These are phyloP conservation scores for Picea abies DNA, from an alignment of 83 land plant genomes.

Conservation along the genomic window DNA sequence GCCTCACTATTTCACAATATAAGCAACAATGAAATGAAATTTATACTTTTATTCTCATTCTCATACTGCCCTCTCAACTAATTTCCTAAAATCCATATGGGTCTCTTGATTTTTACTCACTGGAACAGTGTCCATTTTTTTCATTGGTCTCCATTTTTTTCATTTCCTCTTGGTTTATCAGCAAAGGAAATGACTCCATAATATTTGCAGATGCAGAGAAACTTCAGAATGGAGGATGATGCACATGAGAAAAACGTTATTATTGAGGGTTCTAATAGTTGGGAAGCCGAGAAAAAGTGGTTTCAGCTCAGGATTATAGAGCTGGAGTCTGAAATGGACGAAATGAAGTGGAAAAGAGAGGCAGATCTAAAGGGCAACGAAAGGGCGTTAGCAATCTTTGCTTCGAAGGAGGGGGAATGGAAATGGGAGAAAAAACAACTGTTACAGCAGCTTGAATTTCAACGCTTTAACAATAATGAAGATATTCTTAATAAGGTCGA, in stretches of 20 bases:
- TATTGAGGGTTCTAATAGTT: neutral
- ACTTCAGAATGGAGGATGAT: neutral
- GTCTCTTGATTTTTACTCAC: too few relatives aligned
- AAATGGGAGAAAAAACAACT: neutral
- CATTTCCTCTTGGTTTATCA: too few relatives aligned
- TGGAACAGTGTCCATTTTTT: too few relatives aligned
- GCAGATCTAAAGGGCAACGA: slow-evolving; percentile 5
- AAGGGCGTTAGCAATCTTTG: slow-evolving; percentile 1
- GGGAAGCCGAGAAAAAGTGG: neutral
- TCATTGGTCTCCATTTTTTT: too few relatives aligned
- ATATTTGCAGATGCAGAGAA: too few relatives aligned
- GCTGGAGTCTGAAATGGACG: neutral
- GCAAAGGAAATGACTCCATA: too few relatives aligned
- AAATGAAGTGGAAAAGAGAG: neutral
- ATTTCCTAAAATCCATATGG: too few relatives aligned
- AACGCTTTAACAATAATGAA: too few relatives aligned
- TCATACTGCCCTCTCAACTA: too few relatives aligned
- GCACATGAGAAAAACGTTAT: neutral
- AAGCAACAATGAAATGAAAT: too few relatives aligned
- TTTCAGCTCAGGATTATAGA: neutral
- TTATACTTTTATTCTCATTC: too few relatives aligned
- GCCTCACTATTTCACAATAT: neutral
- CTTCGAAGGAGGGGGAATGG: slow-evolving; percentile 9
- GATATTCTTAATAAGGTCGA: too few relatives aligned
- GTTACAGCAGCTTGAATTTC: neutral